Base-by-base conservation (phyloP, 1,139 yeast genomes). In the Nakaseomyces glabratus region DNA sequence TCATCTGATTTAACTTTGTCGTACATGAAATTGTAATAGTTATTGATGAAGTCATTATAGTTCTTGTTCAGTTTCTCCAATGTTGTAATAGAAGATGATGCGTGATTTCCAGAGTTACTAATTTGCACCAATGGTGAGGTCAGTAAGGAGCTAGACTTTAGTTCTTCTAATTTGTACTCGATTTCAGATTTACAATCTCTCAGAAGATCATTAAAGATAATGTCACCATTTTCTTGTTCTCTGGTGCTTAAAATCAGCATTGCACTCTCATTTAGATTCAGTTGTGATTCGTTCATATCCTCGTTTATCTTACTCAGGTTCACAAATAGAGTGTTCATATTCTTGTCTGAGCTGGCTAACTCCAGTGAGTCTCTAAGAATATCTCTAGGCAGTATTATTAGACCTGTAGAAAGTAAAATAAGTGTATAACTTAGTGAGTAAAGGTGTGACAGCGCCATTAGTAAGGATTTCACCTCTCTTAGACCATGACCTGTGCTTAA, bases 381-480 rank as follows among this genome's bases (percentile, higher is more conserved):
- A 29, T 46, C 47, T 35, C 41, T 48, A 11, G 60, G 60, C 11
- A 53, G 37, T 5, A 50, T 34, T 4, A 52, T 42, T 10, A 55
- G 36, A 8, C 60, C 60, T 16, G 49, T 45, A 1, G 58, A 39
- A 13, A 55, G 39, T 18, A 55, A 31, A 4, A 52, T 37, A 23
- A 55, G 39, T 1, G 57, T 52, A 32, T 52, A 55, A 10, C 48
- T 47, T 23, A 55, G 38, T 2, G 59, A 55, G 36, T 55, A 55
- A 10, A 55, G 34, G 40, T 55, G 59, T 4, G 58, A 44, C 35
- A 55, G 24, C 1, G 60, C 49, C 11, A 55, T 53, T n/a, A 55
- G 30, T 28, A 55, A 39, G 2, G 58, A 52, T 33, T 54, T 55
- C 28, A 52, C 41, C n/a, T 53, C 52, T 4, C 37, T 31, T 6